A percentile compares a stretch with the other conserved stretches of the same genome.
Evolutionary conservation across 805 yeast genomes (phyloP).

Genomic region (Saturnispora sekii): DNA sequence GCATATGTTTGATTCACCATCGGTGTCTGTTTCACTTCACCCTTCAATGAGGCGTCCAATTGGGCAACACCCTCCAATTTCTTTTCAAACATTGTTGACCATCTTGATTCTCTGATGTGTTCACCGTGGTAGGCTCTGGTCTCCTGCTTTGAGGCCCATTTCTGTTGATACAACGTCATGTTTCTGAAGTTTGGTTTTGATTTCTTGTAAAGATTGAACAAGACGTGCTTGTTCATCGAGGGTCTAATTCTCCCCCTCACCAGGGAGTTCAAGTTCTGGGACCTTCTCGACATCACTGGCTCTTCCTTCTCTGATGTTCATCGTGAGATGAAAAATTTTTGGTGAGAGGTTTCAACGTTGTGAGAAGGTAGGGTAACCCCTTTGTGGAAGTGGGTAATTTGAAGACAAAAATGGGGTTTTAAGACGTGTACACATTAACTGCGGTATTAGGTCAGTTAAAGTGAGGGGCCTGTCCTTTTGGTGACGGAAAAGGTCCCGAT

Average conservation of each 20-base stretch:
- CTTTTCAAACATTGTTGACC: constrained; percentile 61
- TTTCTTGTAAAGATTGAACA: constrained; percentile 81
- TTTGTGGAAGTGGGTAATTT: neutral
- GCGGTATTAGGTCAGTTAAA: neutral
- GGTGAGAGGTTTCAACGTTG: neutral
- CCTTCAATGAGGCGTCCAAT: constrained; percentile 69
- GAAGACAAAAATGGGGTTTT: neutral
- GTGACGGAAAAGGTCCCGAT: too few species aligned
- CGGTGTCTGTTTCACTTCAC: constrained; percentile 55
- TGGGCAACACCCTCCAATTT: constrained; percentile 81
- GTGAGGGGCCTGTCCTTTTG: neutral
- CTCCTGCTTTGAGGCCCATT: constrained; percentile 85
- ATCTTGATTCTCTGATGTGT: constrained; percentile 73
- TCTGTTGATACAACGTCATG: constrained; percentile 78
- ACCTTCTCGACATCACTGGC: constrained; percentile 24
- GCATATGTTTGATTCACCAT: constrained; percentile 83
- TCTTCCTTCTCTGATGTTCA: constrained; percentile 10
- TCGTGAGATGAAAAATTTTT: neutral
- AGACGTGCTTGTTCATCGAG: constrained; percentile 83
- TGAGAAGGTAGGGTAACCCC: constrained; percentile 1
- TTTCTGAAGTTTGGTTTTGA: constrained; percentile 41
- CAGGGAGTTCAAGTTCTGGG: constrained; percentile 24
- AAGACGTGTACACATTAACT: too few species aligned
- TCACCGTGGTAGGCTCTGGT: constrained; percentile 96
- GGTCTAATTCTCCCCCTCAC: constrained; percentile 53